phyloP scores from a whole-genome alignment of 2,329 filamentous ascomycete species.

The Tolypocladium cylindrosporum region DNA sequence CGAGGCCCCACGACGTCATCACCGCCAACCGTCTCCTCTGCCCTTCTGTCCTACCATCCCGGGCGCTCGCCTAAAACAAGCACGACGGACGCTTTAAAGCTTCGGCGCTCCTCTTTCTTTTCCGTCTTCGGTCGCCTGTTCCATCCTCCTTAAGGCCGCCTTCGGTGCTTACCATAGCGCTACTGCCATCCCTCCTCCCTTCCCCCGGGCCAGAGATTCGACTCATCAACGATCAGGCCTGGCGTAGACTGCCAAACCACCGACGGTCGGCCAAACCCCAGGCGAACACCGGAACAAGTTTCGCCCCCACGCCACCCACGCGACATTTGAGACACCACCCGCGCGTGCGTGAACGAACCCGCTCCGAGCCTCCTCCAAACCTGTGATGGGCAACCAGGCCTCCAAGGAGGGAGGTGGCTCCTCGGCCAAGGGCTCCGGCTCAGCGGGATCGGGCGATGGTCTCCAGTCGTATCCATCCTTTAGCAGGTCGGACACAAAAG shows the following conservation, averaged over 20 bases:
- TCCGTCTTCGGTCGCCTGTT: constrained; percentile 39
- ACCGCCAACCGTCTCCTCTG: constrained; percentile 2
- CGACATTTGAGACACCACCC: constrained; percentile 16
- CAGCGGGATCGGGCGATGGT: constrained; percentile 31
- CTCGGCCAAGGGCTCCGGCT: constrained; percentile 39
- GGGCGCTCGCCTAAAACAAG: constrained; percentile 23
- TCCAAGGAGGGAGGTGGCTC: constrained; percentile 48
- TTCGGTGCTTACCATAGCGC: background rate
- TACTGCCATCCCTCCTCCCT: background rate
- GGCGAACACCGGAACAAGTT: background rate
- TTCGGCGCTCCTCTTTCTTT: constrained; percentile 34
- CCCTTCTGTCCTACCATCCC: constrained; percentile 6
- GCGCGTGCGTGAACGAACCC: constrained; percentile 1
- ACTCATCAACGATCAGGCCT: constrained; percentile 1
- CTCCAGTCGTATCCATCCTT: constrained; percentile 87
- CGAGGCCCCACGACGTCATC: constrained; percentile 10
- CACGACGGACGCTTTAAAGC: constrained; percentile 41
- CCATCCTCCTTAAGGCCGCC: constrained; percentile 40
- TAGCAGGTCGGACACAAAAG: constrained; percentile 84
- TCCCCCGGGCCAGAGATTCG: background rate
- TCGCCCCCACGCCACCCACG: constrained; percentile 13
- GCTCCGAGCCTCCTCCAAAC: constrained; percentile 3
- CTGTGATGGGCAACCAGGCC: constrained; percentile 64
- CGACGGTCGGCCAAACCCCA: background rate
- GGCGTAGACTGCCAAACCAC: background rate